Base-by-base conservation (phyloP, 2,329 filamentous ascomycete genomes). In the Fusarium sp. region DNA sequence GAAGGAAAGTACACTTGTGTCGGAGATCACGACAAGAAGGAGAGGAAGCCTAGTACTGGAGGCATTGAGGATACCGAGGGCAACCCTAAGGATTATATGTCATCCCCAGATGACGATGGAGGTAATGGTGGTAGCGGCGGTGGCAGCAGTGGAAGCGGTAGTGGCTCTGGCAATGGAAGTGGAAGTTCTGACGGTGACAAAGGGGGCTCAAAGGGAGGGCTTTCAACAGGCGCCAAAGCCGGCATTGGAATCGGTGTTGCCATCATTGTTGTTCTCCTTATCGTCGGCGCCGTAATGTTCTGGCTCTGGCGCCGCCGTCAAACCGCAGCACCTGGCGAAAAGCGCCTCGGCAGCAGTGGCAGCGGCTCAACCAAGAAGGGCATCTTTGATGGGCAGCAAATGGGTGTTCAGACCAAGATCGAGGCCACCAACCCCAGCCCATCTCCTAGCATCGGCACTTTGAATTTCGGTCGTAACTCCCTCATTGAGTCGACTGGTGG, bases 341-440 rank as follows among this genome's bases (percentile, higher is more conserved):
- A 54, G 9, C 76, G 71, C 2, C 65, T 70, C 11, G 76, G 74
- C n/a, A 76, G 71, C 60, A 71, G 74, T 21, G 68, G 73, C 40
- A 72, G 74, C 42, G 60, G 63, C 44, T 64, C 56, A 50, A 63
- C 71, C 42, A 73, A 64, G 28, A 63, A 62, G 30, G 70, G 66
- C 21, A 72, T 76, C 15, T 77, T 76, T 18, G 75, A 75, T 44
- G 74, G 76, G 9, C 67, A 69, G 21, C 65, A 56, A 59, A 60
- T 78, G 38, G 76, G 76, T 11, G 76, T 78, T 9, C 75, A 74
- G n/a, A 78, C 76, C 18, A 76, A 76, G 68, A 78, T 78, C 53
- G 76, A 74, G 25, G 74, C 76, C 47, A 76, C 50, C 47, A 78
- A 72, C 59, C 75, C 73, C 8, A 75, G 64, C n/a, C 75, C 76